Percentiles rank a stretch among this genome's conserved stretches.
phyloP scores from a whole-genome alignment of 129 eudicot species.

The Chrysanthemum lavandulifolium region DNA sequence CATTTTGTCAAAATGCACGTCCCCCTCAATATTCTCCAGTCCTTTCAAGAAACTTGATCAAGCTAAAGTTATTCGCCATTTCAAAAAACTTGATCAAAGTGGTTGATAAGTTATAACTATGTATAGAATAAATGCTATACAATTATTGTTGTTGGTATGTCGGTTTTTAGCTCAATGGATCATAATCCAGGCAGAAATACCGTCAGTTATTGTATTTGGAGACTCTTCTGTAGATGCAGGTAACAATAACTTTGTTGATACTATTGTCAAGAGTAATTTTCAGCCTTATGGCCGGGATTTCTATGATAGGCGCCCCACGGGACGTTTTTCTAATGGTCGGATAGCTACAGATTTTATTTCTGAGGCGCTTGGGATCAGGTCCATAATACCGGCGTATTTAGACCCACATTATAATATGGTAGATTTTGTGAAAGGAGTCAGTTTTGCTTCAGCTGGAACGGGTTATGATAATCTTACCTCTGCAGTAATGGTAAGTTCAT shows the following conservation, averaged over 20 bases:
- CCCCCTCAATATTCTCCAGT: background rate
- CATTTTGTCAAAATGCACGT: background rate
- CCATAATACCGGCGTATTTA: constrained; percentile 68
- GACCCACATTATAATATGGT: constrained; percentile 54
- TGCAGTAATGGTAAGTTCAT: constrained; percentile 58
- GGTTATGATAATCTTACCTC: constrained; percentile 88
- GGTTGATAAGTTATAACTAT: background rate
- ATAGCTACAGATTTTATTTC: constrained; percentile 78
- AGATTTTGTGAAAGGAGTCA: constrained; percentile 82
- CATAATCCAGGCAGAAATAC: constrained; percentile 39
- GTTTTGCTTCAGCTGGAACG: constrained; percentile 93
- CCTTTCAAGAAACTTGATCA: background rate
- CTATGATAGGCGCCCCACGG: constrained; percentile 58
- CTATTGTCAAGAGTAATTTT: constrained; percentile 65
- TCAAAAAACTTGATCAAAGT: background rate
- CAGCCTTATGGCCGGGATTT: constrained; percentile 89
- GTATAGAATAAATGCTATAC: constrained; percentile 20
- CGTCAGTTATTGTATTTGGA: constrained; percentile 79
- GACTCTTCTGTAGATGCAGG: constrained; percentile 93
- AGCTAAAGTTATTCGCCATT: background rate
- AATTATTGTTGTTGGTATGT: constrained; percentile 27
- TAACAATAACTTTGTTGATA: constrained; percentile 67
- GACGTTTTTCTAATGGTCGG: constrained; percentile 83
- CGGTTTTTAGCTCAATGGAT: constrained; percentile 29
- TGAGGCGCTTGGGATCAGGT: constrained; percentile 70